A percentile compares a stretch with the other conserved stretches of the same genome.
phyloP scores from a whole-genome alignment of 805 yeast species.

The Zygotorulaspora chibaensis region DNA sequence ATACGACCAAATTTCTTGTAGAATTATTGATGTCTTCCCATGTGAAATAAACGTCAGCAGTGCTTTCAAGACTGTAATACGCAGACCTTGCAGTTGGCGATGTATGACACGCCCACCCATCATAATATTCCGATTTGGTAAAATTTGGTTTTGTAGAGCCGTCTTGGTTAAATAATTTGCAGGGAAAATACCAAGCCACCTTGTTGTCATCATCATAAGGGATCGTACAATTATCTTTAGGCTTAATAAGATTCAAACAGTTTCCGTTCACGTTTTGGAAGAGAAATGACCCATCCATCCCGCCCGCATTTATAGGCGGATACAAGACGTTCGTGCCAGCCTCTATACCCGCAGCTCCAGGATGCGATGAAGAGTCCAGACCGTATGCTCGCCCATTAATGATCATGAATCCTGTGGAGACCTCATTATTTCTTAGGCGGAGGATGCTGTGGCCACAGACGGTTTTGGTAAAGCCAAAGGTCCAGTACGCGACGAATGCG shows the following conservation, averaged over 20 bases:
- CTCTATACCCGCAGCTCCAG: slow-evolving; percentile 73
- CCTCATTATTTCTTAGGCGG: slow-evolving; percentile 58
- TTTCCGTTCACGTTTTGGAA: slow-evolving; percentile 92
- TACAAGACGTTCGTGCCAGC: slow-evolving; percentile 69
- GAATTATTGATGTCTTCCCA: slow-evolving; percentile 81
- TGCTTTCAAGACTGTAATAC: slow-evolving; percentile 53
- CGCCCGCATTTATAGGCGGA: slow-evolving; percentile 86
- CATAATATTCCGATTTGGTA: slow-evolving; percentile 52
- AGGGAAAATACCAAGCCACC: slow-evolving; percentile 96
- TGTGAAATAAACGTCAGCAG: slow-evolving; percentile 77
- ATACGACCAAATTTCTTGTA: slow-evolving; percentile 75
- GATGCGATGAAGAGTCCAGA: slow-evolving; percentile 67
- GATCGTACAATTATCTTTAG: slow-evolving; percentile 63
- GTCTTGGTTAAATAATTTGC: slow-evolving; percentile 63
- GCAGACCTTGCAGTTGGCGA: slow-evolving; percentile 61
- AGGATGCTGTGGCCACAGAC: slow-evolving; percentile 54
- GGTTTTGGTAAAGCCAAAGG: slow-evolving; percentile 84
- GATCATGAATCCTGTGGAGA: slow-evolving; percentile 56
- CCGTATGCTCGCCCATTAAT: slow-evolving; percentile 81
- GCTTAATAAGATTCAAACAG: slow-evolving; percentile 72
- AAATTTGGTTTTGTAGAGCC: slow-evolving; percentile 67
- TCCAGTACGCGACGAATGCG: slow-evolving; percentile 74
- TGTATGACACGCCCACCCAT: slow-evolving; percentile 92
- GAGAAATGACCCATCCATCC: slow-evolving; percentile 74
- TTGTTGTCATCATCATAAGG: slow-evolving; percentile 58